Conservation (phyloP, 2,329 filamentous ascomycete genomes). For the Amphichorda felina region DNA sequence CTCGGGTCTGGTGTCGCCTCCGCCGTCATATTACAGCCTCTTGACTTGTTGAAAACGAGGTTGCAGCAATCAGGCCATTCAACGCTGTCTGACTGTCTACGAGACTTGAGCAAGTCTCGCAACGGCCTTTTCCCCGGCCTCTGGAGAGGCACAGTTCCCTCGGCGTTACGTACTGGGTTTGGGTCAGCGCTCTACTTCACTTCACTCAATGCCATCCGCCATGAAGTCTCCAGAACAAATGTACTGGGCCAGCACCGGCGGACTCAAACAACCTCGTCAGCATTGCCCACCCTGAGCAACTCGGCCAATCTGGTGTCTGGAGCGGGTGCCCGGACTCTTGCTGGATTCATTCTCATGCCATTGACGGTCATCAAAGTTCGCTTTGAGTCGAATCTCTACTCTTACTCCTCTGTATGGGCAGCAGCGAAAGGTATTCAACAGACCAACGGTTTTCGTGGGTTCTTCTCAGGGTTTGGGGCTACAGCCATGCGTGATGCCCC, state of each 20-base stretch:
- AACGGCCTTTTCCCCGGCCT: conserved; percentile 50
- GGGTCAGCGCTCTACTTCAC: conserved; percentile 94
- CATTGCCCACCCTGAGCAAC: conserved; percentile 72
- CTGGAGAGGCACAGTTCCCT: conserved; percentile 89
- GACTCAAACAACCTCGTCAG: conserved; percentile 41
- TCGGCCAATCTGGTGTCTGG: conserved; percentile 78
- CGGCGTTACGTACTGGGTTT: conserved; percentile 83
- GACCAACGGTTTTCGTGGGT: conserved; percentile 65
- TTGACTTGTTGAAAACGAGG: conserved; percentile 92
- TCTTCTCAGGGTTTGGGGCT: conserved; percentile 89
- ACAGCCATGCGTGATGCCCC: conserved; percentile 92
- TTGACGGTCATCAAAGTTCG: conserved; percentile 94
- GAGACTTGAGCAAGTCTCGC: conserved; percentile 41
- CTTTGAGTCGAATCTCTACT: conserved; percentile 81
- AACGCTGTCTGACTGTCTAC: conserved; percentile 37
- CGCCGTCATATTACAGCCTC: conserved; percentile 83
- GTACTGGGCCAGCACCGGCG: conserved; percentile 21
- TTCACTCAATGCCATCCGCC: conserved; percentile 72
- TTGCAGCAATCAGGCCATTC: conserved; percentile 75
- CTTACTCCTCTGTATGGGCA: conserved; percentile 62
- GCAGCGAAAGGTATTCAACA: conserved; percentile 65
- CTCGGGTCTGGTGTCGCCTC: conserved; percentile 79
- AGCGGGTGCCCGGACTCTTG: conserved; percentile 70
- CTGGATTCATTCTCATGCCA: conserved; percentile 88
- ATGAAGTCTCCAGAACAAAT: conserved; percentile 23